Evolutionary conservation across 148 eudicot species (phyloP).

Genomic region (Gaultheria prostrata): DNA sequence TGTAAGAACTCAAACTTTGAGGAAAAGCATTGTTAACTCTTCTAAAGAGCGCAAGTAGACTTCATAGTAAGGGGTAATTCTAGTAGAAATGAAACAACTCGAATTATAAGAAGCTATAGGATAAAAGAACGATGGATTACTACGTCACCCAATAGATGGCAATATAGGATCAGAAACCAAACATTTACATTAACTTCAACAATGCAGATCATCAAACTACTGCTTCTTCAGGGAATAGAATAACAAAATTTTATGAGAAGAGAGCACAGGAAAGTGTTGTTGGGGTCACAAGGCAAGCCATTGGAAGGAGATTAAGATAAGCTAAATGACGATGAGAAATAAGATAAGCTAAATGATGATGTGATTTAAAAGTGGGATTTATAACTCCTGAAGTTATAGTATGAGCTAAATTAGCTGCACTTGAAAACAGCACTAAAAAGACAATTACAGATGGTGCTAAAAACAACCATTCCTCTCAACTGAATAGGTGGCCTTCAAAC

Average conservation of each 20-base stretch:
- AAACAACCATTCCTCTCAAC: background rate
- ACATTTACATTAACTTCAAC: background rate
- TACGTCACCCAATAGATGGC: background rate
- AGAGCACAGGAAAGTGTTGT: background rate
- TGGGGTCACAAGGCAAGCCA: background rate
- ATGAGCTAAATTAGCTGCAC: background rate
- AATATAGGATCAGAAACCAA: conserved; percentile 8
- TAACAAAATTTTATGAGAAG: background rate
- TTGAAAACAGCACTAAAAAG: background rate
- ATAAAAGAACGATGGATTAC: background rate
- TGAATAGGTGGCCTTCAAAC: background rate
- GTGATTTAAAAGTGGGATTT: background rate
- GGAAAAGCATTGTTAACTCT: background rate
- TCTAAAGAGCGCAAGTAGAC: background rate
- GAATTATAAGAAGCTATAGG: background rate
- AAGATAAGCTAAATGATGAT: background rate
- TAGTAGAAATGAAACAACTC: background rate
- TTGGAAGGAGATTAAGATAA: background rate
- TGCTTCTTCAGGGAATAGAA: background rate
- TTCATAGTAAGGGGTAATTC: background rate
- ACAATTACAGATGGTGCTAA: background rate
- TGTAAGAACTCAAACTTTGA: background rate
- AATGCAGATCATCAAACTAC: conserved; percentile 5
- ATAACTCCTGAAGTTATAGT: background rate
- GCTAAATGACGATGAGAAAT: background rate